phyloP scores from a whole-genome alignment of 31 red algal species.

The Porphyra umbilicalis region DNA sequence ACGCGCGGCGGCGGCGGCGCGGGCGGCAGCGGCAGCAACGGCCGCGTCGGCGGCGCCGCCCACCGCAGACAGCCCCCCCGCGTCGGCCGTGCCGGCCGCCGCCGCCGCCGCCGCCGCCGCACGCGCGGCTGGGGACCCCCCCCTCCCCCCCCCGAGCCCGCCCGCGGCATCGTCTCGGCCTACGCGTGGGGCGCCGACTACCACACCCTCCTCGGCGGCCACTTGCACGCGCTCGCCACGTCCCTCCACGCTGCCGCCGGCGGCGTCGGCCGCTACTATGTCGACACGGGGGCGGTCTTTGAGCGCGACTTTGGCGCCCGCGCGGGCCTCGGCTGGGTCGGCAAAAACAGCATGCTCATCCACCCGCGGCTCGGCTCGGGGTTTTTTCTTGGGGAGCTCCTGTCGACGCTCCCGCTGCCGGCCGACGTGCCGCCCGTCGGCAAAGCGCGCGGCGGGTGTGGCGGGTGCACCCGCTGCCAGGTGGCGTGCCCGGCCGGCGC shows the following conservation, averaged over 20 bases:
- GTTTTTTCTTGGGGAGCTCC: conserved; percentile 94
- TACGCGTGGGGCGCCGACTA: conserved; percentile 97
- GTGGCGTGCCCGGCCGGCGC: conserved; percentile 83
- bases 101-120: neutral
- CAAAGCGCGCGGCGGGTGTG: conserved; percentile 41
- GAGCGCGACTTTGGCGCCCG: conserved; percentile 82
- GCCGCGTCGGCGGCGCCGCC: neutral
- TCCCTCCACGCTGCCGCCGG: conserved; percentile 45
- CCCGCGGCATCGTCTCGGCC: conserved; percentile 74
- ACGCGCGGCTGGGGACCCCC: neutral
- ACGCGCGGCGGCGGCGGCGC: conserved; percentile 3
- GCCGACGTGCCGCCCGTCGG: conserved; percentile 34
- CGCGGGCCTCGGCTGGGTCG: conserved; percentile 86
- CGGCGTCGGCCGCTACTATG: conserved; percentile 82
- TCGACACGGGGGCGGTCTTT: conserved; percentile 89
- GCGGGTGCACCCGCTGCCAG: conserved; percentile 66
- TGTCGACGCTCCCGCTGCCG: conserved; percentile 73
- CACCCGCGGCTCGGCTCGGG: conserved; percentile 63
- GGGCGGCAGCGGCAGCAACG: neutral
- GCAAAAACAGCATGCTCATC: conserved; percentile 94
- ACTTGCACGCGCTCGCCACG: conserved; percentile 41
- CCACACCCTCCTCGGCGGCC: conserved; percentile 37
- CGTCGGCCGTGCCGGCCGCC: neutral
- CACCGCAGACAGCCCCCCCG: neutral
- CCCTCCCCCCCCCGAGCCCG: neutral